Evolutionary conservation across 306 rosid genomes (phyloP).

Genomic region (Canavalia gladiata): DNA sequence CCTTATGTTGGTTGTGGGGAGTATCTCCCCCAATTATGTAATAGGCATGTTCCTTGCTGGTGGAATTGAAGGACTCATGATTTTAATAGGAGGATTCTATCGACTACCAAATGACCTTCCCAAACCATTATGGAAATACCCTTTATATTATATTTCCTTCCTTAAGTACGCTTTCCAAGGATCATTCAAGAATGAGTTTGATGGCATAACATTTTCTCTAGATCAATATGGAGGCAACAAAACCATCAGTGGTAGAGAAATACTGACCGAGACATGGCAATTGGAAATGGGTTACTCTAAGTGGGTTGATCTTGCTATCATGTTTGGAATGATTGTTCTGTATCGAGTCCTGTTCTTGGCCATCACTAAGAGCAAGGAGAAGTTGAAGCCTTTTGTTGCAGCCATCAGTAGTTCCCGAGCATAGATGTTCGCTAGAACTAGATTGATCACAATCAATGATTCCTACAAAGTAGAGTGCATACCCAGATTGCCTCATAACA

Average conservation of each 20-base stretch:
- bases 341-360: conserved; percentile 64
- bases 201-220: conserved; percentile 43
- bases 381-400: conserved; percentile 45
- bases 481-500: background rate
- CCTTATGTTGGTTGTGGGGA: conserved; percentile 75
- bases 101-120: conserved; percentile 67
- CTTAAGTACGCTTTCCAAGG: conserved; percentile 76
- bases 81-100: conserved; percentile 69
- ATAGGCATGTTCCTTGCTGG: conserved; percentile 72
- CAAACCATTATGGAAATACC: conserved; percentile 61
- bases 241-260: conserved; percentile 47
- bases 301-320: conserved; percentile 71
- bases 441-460: background rate
- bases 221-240: background rate
- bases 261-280: conserved; percentile 52
- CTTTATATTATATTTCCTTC: conserved; percentile 61
- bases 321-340: conserved; percentile 65
- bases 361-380: conserved; percentile 61
- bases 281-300: conserved; percentile 68
- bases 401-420: background rate
- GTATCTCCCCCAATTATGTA: conserved; percentile 66
- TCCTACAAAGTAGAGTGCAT: too few relatives aligned
- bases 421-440: background rate
- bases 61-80: conserved; percentile 76
- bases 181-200: conserved; percentile 70